phyloP scores from a whole-genome alignment of 1,284 basidiomycete genomes.

The Malassezia yamatoensis region DNA sequence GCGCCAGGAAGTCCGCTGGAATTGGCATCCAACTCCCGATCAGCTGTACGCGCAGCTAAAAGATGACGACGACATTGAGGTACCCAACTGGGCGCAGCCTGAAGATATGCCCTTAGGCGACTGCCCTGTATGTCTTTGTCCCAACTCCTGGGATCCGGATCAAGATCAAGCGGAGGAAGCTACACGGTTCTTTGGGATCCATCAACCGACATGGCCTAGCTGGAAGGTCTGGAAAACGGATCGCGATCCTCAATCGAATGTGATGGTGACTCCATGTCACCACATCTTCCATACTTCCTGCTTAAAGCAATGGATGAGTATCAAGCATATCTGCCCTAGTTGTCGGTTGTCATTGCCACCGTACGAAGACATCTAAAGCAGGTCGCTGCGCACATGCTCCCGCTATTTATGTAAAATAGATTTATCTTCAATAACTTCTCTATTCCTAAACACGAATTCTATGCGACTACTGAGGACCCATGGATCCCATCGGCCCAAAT shows the following conservation, averaged over 20 bases:
- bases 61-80: conserved; percentile 12
- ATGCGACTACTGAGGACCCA: conserved; percentile 1
- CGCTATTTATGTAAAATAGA: no score
- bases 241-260: neutral
- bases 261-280: conserved; percentile 20
- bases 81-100: neutral
- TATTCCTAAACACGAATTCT: neutral
- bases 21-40: conserved; percentile 40
- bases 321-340: conserved; percentile 19
- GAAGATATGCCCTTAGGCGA: conserved; percentile 20
- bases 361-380: neutral
- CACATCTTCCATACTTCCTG: conserved; percentile 19
- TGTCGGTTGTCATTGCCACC: conserved; percentile 18
- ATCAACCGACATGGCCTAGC: no score
- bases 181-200: no score
- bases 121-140: conserved; percentile 45
- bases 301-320: conserved; percentile 18
- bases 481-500: conserved; percentile 8
- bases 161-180: neutral
- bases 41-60: conserved; percentile 8
- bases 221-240: no score
- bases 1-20: conserved; percentile 22
- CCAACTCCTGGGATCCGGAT: conserved; percentile 19
- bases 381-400: no score
- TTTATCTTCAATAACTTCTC: neutral